Evolutionary conservation across 2,329 filamentous ascomycete species (phyloP).

Genomic region (Zymoseptoria pseudotritici): DNA sequence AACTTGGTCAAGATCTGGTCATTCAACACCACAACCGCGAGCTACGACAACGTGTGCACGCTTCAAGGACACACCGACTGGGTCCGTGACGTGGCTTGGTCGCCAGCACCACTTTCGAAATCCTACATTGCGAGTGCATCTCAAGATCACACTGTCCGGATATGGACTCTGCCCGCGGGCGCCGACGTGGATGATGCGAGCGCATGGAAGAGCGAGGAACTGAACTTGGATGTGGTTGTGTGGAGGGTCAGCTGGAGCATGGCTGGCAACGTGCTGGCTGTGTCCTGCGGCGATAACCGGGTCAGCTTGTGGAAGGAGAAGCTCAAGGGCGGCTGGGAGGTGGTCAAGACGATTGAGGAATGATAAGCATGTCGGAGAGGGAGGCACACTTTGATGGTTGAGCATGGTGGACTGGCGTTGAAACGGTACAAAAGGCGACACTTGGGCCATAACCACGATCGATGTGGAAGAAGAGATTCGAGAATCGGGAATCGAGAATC

Average conservation of each 20-base stretch:
- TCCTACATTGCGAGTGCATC: conserved; percentile 93
- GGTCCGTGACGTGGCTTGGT: conserved; percentile 97
- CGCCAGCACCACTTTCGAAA: conserved; percentile 87
- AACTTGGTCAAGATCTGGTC: conserved; percentile 92
- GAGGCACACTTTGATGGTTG: not conserved
- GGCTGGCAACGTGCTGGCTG: conserved; percentile 90
- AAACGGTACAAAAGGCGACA: not conserved
- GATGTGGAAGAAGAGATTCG: not conserved
- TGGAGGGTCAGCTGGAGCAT: conserved; percentile 98
- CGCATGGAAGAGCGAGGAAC: conserved; percentile 77
- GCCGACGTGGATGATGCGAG: conserved; percentile 40
- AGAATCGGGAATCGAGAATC: not conserved
- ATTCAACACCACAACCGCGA: conserved; percentile 50
- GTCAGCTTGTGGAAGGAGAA: conserved; percentile 99
- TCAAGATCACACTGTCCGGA: conserved; percentile 93
- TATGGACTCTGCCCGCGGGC: conserved; percentile 66
- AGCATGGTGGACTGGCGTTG: not conserved
- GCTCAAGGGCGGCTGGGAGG: conserved; percentile 91
- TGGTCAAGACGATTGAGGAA: conserved; percentile 83
- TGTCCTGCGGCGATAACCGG: conserved; percentile 91
- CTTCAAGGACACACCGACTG: conserved; percentile 85
- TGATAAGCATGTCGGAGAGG: conserved; percentile 10
- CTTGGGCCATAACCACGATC: not conserved
- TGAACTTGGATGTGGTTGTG: conserved; percentile 80
- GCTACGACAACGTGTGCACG: conserved; percentile 44